Evolutionary conservation across 2,329 filamentous ascomycete genomes (phyloP).

Genomic region (Blastomyces silverae): DNA sequence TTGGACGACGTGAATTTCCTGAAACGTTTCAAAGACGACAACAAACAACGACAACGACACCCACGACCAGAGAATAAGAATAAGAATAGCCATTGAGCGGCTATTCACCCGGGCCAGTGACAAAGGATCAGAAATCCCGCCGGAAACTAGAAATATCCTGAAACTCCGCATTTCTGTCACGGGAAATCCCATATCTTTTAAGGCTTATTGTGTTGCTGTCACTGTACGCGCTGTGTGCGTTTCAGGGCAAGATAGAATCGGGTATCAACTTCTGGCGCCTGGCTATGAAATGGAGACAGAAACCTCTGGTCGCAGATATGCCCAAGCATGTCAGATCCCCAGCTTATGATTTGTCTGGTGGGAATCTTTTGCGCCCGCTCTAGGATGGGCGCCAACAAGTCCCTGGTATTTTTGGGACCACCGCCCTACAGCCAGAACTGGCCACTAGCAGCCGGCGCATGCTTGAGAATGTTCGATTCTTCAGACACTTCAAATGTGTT

Average conservation of each 20-base stretch:
- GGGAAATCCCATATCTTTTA: neutral
- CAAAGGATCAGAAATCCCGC: neutral
- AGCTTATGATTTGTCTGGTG: conserved; percentile 3
- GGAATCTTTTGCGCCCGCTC: neutral
- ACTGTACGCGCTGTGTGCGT: conserved; percentile 5
- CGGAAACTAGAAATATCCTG: neutral
- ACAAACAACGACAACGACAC: neutral
- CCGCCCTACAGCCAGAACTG: neutral
- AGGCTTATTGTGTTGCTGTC: neutral
- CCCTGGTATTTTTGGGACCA: neutral
- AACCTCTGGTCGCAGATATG: conserved; percentile 8
- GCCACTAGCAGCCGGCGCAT: conserved; percentile 4
- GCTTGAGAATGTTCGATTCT: conserved; percentile 8
- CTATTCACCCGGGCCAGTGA: neutral
- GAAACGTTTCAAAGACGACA: conserved; percentile 1
- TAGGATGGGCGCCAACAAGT: neutral
- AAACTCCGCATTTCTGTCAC: neutral
- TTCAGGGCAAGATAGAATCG: conserved; percentile 7
- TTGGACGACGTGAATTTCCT: conserved; percentile 10
- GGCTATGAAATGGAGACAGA: neutral
- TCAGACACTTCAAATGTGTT: conserved; percentile 8
- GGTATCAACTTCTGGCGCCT: neutral
- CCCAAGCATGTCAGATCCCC: neutral
- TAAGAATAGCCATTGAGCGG: neutral
- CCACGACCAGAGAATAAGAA: neutral